These are phyloP conservation scores for Rhodotorula kratochvilovae DNA, from an alignment of 768 basidiomycete species.

Conservation along the genomic window DNA sequence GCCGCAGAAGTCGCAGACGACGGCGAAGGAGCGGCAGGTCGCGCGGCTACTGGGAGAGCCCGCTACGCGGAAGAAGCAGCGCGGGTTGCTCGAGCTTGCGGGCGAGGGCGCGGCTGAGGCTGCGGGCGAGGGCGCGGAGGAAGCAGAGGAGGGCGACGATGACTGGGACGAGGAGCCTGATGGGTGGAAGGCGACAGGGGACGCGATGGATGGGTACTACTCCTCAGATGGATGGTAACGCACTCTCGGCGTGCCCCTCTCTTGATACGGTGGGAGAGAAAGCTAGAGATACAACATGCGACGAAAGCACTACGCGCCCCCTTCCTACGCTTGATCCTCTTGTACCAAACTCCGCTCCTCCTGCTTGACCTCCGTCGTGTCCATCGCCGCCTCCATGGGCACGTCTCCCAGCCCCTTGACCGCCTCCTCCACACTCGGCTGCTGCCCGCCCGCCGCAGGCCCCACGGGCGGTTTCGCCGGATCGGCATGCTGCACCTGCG, in stretches of 20 bases:
- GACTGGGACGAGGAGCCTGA: constrained; percentile 38
- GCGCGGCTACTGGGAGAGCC: constrained; percentile 21
- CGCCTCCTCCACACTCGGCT: neutral
- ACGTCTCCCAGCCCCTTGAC: constrained; percentile 17
- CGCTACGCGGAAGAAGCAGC: neutral
- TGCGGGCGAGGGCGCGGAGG: neutral
- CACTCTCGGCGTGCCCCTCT: neutral
- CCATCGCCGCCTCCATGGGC: neutral
- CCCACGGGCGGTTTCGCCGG: constrained; percentile 6
- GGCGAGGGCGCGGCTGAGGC: neutral
- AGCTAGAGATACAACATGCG: neutral
- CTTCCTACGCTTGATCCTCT: constrained; percentile 5
- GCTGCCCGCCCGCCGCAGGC: neutral
- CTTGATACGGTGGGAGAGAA: neutral
- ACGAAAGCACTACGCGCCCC: no score
- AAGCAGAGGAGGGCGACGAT: constrained; percentile 28
- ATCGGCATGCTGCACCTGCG: neutral
- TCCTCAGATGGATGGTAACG: constrained; percentile 7
- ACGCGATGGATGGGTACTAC: constrained; percentile 38
- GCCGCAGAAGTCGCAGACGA: constrained; percentile 7
- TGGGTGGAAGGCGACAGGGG: constrained; percentile 31
- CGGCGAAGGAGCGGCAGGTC: constrained; percentile 25
- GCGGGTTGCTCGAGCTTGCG: constrained; percentile 20
- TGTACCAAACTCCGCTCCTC: neutral
- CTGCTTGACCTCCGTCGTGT: neutral